Conservation (phyloP, 192 early-diverging fungal species). For the Coemansia nantahalensis region DNA sequence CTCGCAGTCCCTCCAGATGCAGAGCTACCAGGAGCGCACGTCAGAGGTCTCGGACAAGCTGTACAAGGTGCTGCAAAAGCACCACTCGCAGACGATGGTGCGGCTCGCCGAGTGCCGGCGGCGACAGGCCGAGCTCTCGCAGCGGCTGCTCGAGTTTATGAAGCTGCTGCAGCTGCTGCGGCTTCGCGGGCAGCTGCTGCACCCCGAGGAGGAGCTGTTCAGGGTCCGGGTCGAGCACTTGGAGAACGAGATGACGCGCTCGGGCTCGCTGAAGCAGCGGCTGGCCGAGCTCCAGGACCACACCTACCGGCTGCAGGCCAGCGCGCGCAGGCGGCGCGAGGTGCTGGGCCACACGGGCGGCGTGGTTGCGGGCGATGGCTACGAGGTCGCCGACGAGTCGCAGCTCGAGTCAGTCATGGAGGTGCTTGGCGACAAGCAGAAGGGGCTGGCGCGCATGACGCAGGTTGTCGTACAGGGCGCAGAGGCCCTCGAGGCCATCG, state of each 20-base stretch:
- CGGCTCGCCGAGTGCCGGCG: conserved; percentile 79
- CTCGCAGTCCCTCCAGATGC: conserved; percentile 65
- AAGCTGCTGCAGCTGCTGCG: conserved; percentile 81
- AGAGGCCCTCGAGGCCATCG: conserved; percentile 48
- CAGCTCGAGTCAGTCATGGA: conserved; percentile 59
- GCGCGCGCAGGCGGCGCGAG: conserved; percentile 37
- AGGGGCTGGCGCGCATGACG: conserved; percentile 67
- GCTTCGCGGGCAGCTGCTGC: conserved; percentile 76
- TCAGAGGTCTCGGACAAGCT: conserved; percentile 64
- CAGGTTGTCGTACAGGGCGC: conserved; percentile 63
- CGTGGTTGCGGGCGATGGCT: conserved; percentile 35
- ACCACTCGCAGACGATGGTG: conserved; percentile 67
- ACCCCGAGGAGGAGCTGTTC: conserved; percentile 80
- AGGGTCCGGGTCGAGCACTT: conserved; percentile 72
- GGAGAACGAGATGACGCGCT: conserved; percentile 68
- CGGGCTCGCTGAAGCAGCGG: conserved; percentile 77
- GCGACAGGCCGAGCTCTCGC: conserved; percentile 70
- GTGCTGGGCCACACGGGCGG: conserved; percentile 24
- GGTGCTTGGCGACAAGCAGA: conserved; percentile 59
- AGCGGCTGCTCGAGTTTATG: conserved; percentile 83
- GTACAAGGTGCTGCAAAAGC: conserved; percentile 59
- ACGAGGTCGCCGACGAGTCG: conserved; percentile 58
- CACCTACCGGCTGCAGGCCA: conserved; percentile 67
- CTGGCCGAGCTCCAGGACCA: conserved; percentile 83
- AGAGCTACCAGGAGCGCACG: conserved; percentile 71